Percentiles rank a stretch among this genome's conserved stretches.
Conservation (phyloP, 2,329 filamentous ascomycete genomes). For the Verticillium longisporum region DNA sequence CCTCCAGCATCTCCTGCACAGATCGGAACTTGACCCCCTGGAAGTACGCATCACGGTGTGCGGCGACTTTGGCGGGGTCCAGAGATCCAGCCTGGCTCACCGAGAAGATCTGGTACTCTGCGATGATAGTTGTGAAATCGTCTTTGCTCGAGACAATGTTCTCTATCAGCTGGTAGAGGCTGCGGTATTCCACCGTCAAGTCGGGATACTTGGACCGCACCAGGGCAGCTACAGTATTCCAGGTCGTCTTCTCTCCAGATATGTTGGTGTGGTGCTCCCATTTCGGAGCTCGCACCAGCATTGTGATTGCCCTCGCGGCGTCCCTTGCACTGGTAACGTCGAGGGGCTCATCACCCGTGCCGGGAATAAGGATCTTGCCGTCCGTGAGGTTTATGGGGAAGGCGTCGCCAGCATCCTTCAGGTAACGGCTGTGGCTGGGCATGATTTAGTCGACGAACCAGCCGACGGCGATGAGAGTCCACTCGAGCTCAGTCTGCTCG, state of each 20-base stretch:
- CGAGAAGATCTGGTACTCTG: constrained; percentile 6
- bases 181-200: neutral
- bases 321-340: constrained; percentile 6
- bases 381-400: constrained; percentile 4
- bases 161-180: constrained; percentile 3
- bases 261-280: constrained; percentile 8
- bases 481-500: constrained; percentile 8
- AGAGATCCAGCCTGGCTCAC: constrained; percentile 5
- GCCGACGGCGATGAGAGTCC: constrained; percentile 9
- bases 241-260: constrained; percentile 7
- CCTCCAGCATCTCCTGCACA: neutral
- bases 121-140: neutral
- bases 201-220: neutral
- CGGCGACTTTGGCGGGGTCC: constrained; percentile 5
- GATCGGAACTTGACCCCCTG: constrained; percentile 2
- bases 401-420: constrained; percentile 5
- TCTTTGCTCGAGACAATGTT: neutral
- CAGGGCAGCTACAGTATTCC: neutral
- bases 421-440: constrained; percentile 4
- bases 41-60: constrained; percentile 7
- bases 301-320: constrained; percentile 4
- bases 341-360: constrained; percentile 3
- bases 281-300: constrained; percentile 3
- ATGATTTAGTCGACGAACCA: constrained; percentile 12
- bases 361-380: constrained; percentile 2